A percentile compares a stretch with the other conserved stretches of the same genome.
These are phyloP conservation scores for Fraxinus pennsylvanica DNA, from an alignment of 257 asterid genomes.

Conservation along the genomic window DNA sequence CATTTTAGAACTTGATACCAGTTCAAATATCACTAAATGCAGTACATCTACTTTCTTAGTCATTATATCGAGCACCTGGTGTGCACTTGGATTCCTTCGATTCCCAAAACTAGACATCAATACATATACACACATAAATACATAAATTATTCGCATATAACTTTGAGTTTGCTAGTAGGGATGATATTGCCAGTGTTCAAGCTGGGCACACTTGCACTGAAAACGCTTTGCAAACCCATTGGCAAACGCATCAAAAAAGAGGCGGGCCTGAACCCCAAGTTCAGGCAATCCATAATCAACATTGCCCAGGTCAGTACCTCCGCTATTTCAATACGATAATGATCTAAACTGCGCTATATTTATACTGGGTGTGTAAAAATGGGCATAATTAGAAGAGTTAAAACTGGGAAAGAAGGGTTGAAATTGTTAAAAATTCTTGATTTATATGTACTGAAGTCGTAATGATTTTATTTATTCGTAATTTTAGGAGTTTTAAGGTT, in stretches of 20 bases:
- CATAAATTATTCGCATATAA: not conserved
- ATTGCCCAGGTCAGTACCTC: conserved; percentile 66
- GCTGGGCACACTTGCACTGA: conserved; percentile 81
- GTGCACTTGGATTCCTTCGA: not conserved
- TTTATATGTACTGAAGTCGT: not conserved
- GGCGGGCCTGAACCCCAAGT: conserved; percentile 70
- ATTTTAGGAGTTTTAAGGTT: not conserved
- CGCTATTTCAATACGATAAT: not conserved
- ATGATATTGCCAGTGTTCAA: conserved; percentile 78
- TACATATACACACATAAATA: not conserved
- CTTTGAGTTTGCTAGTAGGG: conserved; percentile 9
- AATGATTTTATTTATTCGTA: not conserved
- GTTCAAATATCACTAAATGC: not conserved
- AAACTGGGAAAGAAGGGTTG: not conserved
- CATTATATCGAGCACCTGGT: not conserved
- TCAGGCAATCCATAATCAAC: conserved; percentile 66
- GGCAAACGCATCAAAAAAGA: conserved; percentile 79
- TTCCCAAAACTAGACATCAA: not conserved
- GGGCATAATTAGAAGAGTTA: not conserved
- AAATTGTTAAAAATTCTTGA: not conserved
- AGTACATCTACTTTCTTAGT: not conserved
- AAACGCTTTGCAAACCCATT: conserved; percentile 76
- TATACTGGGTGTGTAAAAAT: not conserved
- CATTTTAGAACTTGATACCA: not conserved
- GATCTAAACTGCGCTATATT: not conserved